These are phyloP conservation scores for Vigna nakashimae DNA, from an alignment of 306 rosid species.

Conservation along the genomic window DNA sequence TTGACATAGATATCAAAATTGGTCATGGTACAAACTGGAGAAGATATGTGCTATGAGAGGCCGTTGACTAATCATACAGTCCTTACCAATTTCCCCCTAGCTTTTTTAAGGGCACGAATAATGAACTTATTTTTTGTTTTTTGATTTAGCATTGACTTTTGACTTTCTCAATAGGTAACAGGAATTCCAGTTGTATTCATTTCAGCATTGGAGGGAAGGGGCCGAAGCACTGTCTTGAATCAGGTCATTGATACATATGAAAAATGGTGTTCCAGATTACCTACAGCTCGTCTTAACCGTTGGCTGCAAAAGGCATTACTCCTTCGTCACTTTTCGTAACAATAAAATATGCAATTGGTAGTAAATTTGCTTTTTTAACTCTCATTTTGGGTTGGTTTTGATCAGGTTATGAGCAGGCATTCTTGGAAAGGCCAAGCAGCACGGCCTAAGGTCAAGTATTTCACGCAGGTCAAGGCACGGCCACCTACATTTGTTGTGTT, in stretches of 20 bases:
- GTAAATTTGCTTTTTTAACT: conserved; percentile 19
- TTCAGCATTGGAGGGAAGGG: conserved; percentile 93
- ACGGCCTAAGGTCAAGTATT: conserved; percentile 87
- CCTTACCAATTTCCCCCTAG: conserved; percentile 6
- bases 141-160: conserved; percentile 34
- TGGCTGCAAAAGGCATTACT: conserved; percentile 87
- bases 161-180: conserved; percentile 66
- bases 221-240: conserved; percentile 65
- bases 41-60: conserved; percentile 21
- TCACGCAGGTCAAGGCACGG: conserved; percentile 95
- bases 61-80: conserved; percentile 14
- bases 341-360: conserved; percentile 23
- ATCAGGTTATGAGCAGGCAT: conserved; percentile 96
- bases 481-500: conserved; percentile 96
- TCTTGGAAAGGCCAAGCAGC: conserved; percentile 98
- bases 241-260: conserved; percentile 78
- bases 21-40: conserved; percentile 26
- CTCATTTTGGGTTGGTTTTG: conserved; percentile 5
- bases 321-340: conserved; percentile 19
- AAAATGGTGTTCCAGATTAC: conserved; percentile 87
- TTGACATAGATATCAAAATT: conserved; percentile 1
- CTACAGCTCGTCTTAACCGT: conserved; percentile 91
- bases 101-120: conserved; percentile 24
- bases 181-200: conserved; percentile 91
- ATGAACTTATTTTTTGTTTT: conserved; percentile 11